Conservation (phyloP, 2,329 filamentous ascomycete genomes). For the Tolypocladium capitatum region DNA sequence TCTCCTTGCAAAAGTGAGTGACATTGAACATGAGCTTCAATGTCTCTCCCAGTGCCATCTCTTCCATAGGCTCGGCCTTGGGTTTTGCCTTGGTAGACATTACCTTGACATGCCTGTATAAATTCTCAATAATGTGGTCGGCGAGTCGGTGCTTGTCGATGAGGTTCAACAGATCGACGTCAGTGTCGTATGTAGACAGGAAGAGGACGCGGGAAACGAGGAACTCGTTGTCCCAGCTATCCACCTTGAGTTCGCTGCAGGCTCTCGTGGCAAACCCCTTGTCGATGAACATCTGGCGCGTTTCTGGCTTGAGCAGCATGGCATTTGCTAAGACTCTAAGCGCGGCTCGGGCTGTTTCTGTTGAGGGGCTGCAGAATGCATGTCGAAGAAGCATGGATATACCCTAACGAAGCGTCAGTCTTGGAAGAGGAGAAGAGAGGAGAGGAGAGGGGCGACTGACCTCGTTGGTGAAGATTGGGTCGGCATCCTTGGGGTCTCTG, state of each 20-base stretch:
- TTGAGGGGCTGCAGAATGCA: slow-evolving; percentile 55
- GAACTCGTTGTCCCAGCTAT: slow-evolving; percentile 76
- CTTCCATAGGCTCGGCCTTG: slow-evolving; percentile 46
- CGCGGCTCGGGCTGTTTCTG: slow-evolving; percentile 57
- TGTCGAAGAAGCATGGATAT: slow-evolving; percentile 59
- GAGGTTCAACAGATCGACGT: slow-evolving; percentile 34
- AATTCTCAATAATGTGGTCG: slow-evolving; percentile 53
- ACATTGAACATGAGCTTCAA: slow-evolving; percentile 85
- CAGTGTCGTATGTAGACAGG: slow-evolving; percentile 35
- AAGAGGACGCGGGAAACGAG: slow-evolving; percentile 38
- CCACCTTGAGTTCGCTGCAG: slow-evolving; percentile 58
- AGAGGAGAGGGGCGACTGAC: slow-evolving; percentile 28
- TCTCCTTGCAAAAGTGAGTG: slow-evolving; percentile 56
- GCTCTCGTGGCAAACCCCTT: slow-evolving; percentile 46
- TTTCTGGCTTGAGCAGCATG: slow-evolving; percentile 42
- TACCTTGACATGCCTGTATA: slow-evolving; percentile 53
- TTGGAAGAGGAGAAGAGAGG: background rate
- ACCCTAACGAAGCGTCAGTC: slow-evolving; percentile 36
- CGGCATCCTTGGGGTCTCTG: slow-evolving; percentile 56
- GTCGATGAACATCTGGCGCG: slow-evolving; percentile 17
- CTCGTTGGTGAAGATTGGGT: slow-evolving; percentile 71
- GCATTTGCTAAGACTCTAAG: slow-evolving; percentile 74
- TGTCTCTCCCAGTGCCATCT: slow-evolving; percentile 71
- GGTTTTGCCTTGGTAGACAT: slow-evolving; percentile 17
- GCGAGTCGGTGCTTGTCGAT: slow-evolving; percentile 26